A percentile compares a stretch with the other conserved stretches of the same genome.
These are phyloP conservation scores for Mycena capillaripes DNA, from an alignment of 768 basidiomycete genomes.

Conservation along the genomic window DNA sequence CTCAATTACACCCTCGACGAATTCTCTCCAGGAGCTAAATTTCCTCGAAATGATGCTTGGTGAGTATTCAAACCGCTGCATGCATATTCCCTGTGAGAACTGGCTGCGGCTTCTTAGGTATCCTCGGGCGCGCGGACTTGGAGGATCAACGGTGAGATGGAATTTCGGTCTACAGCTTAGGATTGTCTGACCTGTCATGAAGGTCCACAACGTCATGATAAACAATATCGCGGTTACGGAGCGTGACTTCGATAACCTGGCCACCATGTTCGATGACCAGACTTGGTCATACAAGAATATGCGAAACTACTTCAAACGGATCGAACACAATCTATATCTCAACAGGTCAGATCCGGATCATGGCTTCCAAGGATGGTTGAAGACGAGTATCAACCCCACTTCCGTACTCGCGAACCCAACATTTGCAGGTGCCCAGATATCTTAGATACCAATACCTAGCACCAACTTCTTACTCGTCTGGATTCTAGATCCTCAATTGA, in stretches of 20 bases:
- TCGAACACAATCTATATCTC: conserved; percentile 44
- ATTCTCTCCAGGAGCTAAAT: conserved; percentile 43
- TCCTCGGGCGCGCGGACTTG: conserved; percentile 45
- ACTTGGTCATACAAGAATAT: conserved; percentile 47
- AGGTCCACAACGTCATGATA: conserved; percentile 45
- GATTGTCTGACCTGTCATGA: too few species aligned
- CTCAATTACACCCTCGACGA: conserved; percentile 46
- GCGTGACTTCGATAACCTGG: conserved; percentile 45
- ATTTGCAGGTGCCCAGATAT: conserved; percentile 39
- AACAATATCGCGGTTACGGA: conserved; percentile 44
- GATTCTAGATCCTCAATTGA: conserved; percentile 42
- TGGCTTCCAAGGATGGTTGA: conserved; percentile 49
- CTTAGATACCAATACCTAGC: too few species aligned
- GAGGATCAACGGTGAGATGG: conserved; percentile 45
- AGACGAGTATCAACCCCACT: conserved; percentile 43
- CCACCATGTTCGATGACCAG: conserved; percentile 42
- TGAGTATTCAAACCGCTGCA: neutral
- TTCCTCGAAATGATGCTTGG: conserved; percentile 43
- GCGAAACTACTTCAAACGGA: conserved; percentile 46
- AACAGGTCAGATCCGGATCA: conserved; percentile 40
- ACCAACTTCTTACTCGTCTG: neutral
- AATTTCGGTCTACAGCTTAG: conserved; percentile 4
- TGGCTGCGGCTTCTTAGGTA: conserved; percentile 35
- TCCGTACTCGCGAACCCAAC: conserved; percentile 38
- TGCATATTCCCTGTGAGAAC: neutral